Percentiles rank a stretch among this genome's conserved stretches.
Conservation (phyloP, 805 yeast genomes). For the Zygoascus bituminiphila region DNA sequence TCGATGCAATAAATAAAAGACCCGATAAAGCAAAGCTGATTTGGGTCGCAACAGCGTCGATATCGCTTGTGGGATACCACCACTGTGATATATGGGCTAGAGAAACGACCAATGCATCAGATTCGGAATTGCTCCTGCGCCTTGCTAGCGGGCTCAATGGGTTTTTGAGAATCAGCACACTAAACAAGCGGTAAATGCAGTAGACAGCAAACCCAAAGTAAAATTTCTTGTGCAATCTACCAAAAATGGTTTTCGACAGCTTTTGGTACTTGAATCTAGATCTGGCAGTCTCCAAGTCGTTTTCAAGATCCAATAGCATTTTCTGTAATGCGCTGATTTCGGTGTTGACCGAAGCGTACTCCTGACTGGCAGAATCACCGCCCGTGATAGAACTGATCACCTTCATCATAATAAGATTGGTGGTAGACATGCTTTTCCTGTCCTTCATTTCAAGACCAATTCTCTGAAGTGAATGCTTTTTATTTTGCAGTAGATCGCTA, state of each 20-base stretch:
- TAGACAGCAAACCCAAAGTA: slow-evolving; percentile 31
- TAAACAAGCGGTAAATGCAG: slow-evolving; percentile 34
- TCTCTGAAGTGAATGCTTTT: not conserved
- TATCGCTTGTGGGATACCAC: slow-evolving; percentile 16
- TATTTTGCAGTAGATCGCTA: slow-evolving; percentile 20
- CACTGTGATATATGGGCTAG: slow-evolving; percentile 18
- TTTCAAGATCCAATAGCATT: slow-evolving; percentile 26
- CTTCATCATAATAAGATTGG: slow-evolving; percentile 22
- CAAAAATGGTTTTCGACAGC: slow-evolving; percentile 24
- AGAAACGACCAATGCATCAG: slow-evolving; percentile 22
- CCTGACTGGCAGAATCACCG: slow-evolving; percentile 18
- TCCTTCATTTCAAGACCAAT: slow-evolving; percentile 18
- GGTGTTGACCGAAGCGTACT: slow-evolving; percentile 15
- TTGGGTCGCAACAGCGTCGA: slow-evolving; percentile 32
- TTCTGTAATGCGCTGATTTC: slow-evolving; percentile 31
- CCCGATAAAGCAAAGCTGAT: slow-evolving; percentile 35
- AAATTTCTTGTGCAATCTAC: slow-evolving; percentile 21
- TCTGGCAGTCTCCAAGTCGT: slow-evolving; percentile 24
- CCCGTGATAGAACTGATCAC: slow-evolving; percentile 20
- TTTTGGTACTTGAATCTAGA: slow-evolving; percentile 22
- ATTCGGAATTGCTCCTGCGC: not conserved
- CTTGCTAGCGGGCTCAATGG: slow-evolving; percentile 16
- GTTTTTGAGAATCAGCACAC: slow-evolving; percentile 25
- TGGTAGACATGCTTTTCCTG: slow-evolving; percentile 6
- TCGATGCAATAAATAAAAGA: slow-evolving; percentile 28